Percentiles rank a stretch among this genome's conserved stretches.
Evolutionary conservation across 768 basidiomycete genomes (phyloP).

Genomic region (Filobasidium wieringae): DNA sequence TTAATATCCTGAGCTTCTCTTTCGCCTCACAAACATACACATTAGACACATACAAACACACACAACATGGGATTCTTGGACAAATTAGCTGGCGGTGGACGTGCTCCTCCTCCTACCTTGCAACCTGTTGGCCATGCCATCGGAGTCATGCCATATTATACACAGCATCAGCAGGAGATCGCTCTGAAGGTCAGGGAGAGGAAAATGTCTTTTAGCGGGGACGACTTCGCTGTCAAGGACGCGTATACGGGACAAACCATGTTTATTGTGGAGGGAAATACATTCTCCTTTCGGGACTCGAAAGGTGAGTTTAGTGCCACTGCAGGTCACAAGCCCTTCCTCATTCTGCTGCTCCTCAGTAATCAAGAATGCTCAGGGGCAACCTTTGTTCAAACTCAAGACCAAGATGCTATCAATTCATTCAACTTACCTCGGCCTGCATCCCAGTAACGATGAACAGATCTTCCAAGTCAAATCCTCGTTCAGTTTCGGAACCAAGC

Average conservation of each 20-base stretch:
- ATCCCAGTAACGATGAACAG: conserved; percentile 18
- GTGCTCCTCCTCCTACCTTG: conserved; percentile 16
- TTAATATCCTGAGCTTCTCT: no score
- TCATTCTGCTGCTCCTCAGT: conserved; percentile 15
- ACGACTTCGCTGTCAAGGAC: conserved; percentile 36
- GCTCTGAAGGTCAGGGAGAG: conserved; percentile 35
- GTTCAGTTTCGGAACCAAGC: conserved; percentile 26
- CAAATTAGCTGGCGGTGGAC: neutral
- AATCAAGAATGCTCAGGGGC: conserved; percentile 30
- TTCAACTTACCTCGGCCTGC: conserved; percentile 24
- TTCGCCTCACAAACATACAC: no score
- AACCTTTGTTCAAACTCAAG: conserved; percentile 27
- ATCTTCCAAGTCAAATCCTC: conserved; percentile 22
- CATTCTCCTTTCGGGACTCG: conserved; percentile 27
- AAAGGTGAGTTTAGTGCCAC: conserved; percentile 24
- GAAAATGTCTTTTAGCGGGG: conserved; percentile 32
- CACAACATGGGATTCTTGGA: conserved; percentile 25
- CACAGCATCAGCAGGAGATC: conserved; percentile 23
- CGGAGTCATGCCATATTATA: conserved; percentile 29
- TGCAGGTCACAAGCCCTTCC: neutral
- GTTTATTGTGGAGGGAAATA: conserved; percentile 24
- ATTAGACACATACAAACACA: no score
- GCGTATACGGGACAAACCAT: conserved; percentile 21
- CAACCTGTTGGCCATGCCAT: conserved; percentile 28
- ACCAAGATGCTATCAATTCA: conserved; percentile 31